Evolutionary conservation across 805 yeast species (phyloP).

Genomic region (Torulaspora microellipsoides): DNA sequence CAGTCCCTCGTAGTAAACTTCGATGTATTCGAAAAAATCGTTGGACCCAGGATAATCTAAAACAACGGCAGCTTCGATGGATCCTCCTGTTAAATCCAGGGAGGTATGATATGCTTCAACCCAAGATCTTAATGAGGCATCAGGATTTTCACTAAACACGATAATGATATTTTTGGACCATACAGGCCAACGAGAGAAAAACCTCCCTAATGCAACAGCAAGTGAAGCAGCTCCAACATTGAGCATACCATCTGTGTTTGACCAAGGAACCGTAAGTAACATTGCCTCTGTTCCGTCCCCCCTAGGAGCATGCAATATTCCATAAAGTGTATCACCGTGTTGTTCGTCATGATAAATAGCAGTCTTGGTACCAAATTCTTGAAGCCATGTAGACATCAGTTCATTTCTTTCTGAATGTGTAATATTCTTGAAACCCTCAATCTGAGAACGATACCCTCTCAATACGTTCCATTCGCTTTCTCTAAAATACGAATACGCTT

Average conservation of each 20-base stretch:
- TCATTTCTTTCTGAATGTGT: conserved; percentile 39
- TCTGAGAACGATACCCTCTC: conserved; percentile 65
- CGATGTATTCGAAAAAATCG: conserved; percentile 71
- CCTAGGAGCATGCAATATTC: conserved; percentile 83
- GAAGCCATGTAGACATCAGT: conserved; percentile 53
- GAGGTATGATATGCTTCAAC: conserved; percentile 88
- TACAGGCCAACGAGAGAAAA: conserved; percentile 78
- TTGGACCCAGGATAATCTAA: conserved; percentile 64
- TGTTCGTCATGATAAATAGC: conserved; percentile 40
- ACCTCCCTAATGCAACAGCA: conserved; percentile 67
- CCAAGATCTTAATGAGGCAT: conserved; percentile 73
- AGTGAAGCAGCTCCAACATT: conserved; percentile 82
- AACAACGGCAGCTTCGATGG: conserved; percentile 85
- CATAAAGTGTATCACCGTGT: conserved; percentile 57
- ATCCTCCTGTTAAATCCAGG: conserved; percentile 85
- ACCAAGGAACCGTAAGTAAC: conserved; percentile 88
- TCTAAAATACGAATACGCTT: conserved; percentile 84
- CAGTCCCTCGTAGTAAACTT: conserved; percentile 76
- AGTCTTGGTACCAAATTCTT: conserved; percentile 68
- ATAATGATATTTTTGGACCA: conserved; percentile 94
- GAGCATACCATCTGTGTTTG: conserved; percentile 53
- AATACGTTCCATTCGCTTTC: conserved; percentile 93
- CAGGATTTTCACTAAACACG: conserved; percentile 73
- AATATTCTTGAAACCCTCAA: conserved; percentile 35
- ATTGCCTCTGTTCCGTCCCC: conserved; percentile 96